Percentiles rank a stretch among this genome's conserved stretches.
Evolutionary conservation across 192 early-diverging fungal genomes (phyloP).

Genomic region (Backusella parvicylindrica): DNA sequence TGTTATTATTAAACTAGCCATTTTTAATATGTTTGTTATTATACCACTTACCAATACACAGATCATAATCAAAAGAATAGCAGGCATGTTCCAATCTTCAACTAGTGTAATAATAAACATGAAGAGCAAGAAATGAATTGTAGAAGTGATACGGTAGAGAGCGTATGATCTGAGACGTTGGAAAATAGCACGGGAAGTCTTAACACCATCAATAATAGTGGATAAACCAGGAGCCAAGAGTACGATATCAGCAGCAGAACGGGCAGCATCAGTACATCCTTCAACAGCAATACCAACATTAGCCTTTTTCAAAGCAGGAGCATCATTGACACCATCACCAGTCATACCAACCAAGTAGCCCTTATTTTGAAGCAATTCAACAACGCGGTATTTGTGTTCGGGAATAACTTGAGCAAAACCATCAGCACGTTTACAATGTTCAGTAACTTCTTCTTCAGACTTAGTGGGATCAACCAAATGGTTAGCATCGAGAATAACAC

Average conservation of each 20-base stretch:
- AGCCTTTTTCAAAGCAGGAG: slow-evolving; percentile 94
- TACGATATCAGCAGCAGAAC: slow-evolving; percentile 91
- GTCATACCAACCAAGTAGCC: slow-evolving; percentile 86
- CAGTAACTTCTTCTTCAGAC: slow-evolving; percentile 67
- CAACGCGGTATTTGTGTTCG: slow-evolving; percentile 92
- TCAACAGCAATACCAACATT: slow-evolving; percentile 93
- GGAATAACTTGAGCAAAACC: slow-evolving; percentile 95
- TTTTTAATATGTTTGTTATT: not conserved
- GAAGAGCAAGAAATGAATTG: slow-evolving; percentile 93
- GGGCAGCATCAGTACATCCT: slow-evolving; percentile 89
- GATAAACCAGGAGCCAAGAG: slow-evolving; percentile 80
- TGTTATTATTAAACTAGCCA: not conserved
- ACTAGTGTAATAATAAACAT: slow-evolving; percentile 86
- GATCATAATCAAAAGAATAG: slow-evolving; percentile 78
- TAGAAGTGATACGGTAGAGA: slow-evolving; percentile 89
- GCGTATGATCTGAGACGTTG: slow-evolving; percentile 89
- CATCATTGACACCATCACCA: slow-evolving; percentile 95
- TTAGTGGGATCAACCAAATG: slow-evolving; percentile 63
- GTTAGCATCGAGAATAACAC: slow-evolving; percentile 81
- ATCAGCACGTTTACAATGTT: slow-evolving; percentile 77
- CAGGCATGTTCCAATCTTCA: slow-evolving; percentile 79
- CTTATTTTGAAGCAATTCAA: slow-evolving; percentile 84
- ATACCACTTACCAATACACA: slow-evolving; percentile 59
- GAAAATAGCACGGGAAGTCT: slow-evolving; percentile 85
- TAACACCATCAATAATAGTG: slow-evolving; percentile 86